Percentiles rank a stretch among this genome's conserved stretches.
phyloP scores from a whole-genome alignment of 371 early-diverging fungal genomes.

The Mucor ambiguus region DNA sequence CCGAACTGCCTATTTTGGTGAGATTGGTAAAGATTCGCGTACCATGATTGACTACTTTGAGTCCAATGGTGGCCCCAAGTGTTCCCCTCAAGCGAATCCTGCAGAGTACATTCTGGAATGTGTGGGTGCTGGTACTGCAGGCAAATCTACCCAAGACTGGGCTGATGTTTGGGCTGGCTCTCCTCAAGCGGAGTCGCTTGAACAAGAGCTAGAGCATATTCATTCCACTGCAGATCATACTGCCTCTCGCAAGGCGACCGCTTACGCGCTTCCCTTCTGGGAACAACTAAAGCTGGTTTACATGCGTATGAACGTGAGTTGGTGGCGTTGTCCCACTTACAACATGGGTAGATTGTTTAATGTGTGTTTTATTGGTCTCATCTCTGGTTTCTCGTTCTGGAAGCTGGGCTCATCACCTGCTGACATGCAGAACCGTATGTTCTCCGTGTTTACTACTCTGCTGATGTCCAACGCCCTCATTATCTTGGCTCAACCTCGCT shows the following conservation, averaged over 20 bases:
- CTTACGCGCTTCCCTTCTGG: constrained; percentile 40
- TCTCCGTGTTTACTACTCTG: constrained; percentile 70
- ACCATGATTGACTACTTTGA: constrained; percentile 68
- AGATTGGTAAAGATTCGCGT: constrained; percentile 59
- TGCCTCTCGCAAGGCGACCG: constrained; percentile 14
- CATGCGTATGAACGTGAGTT: constrained; percentile 65
- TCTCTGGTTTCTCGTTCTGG: constrained; percentile 78
- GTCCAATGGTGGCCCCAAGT: constrained; percentile 61
- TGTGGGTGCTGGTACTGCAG: constrained; percentile 63
- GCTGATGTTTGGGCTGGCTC: constrained; percentile 61
- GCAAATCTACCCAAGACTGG: constrained; percentile 65
- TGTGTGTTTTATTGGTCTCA: constrained; percentile 52
- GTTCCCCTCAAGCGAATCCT: constrained; percentile 64
- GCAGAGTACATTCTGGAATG: constrained; percentile 75
- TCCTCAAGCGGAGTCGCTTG: constrained; percentile 43
- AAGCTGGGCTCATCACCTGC: constrained; percentile 53
- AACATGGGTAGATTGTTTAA: constrained; percentile 65
- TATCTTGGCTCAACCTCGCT: constrained; percentile 73
- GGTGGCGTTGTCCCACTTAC: constrained; percentile 68
- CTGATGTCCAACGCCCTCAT: constrained; percentile 66
- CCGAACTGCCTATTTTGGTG: constrained; percentile 79
- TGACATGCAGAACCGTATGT: constrained; percentile 72
- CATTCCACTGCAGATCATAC: constrained; percentile 31
- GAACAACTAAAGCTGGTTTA: constrained; percentile 61
- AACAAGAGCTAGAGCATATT: constrained; percentile 41